Evolutionary conservation across 108 stramenopile species (phyloP), one percentile per base, ranked within the genome.

Genomic region (Nitzschia sp.): DNA sequence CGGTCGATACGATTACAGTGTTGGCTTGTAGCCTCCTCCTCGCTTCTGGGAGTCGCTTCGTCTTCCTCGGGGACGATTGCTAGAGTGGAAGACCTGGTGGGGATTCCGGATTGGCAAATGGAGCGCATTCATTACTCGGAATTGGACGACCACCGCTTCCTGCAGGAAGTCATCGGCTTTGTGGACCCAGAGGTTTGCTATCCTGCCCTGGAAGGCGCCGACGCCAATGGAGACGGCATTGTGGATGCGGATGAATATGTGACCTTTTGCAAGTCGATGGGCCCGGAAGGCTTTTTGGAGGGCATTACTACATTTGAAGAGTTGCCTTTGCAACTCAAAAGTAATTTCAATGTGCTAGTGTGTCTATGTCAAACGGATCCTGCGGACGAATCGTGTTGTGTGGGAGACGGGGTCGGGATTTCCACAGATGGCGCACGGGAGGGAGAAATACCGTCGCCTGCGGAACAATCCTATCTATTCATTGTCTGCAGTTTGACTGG

Each of bases 241-340:
- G 53, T 77, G 59, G 45, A 70, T 35, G 30, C 31, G n/a, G 54
- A 61, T 11, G 62, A 64, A 29, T 77, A 77, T 48, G 69, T 77
- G 6, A 54, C 54, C 27, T 77, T 70, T 53, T 21, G 61, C 25
- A 70, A 77, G 53, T 21, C 31, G 28, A 65, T 59, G 36, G 74
- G 66, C 46, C 66, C 63, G 3, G 26, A 46, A n/a, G 69, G 35
- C 9, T 65, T 68, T 59, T 33, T 68, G 63, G 56, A 53, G 25
- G 64, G 49, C 21, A 33, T 59, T 26, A 32, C 53, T 30, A 27
- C 54, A 23, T 70, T 70, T 36, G 47, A 51, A 49, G 68, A 65
- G 13, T 45, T 77, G 54, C 76, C 76, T 3, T 46, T 77, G 46
- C 56, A 58, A 21, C 56, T 77, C 2, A 54, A 58, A 46, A 33